phyloP scores from a whole-genome alignment of 192 early-diverging fungal genomes.

The Linnemannia schmuckeri region DNA sequence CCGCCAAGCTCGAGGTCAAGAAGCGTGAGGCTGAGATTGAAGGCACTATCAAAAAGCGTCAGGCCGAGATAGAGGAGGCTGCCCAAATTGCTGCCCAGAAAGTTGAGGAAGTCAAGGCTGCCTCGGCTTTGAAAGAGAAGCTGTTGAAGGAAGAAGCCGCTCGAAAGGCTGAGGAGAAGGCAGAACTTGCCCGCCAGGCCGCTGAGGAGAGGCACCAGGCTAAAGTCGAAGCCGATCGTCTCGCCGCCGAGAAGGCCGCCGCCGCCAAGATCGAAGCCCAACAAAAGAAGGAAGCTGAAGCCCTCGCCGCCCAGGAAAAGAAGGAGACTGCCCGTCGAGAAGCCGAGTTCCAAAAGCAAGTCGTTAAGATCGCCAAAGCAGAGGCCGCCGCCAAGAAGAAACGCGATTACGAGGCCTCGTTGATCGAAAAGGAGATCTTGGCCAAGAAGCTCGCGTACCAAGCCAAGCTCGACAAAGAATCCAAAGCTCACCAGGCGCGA shows the following conservation, averaged over 20 bases:
- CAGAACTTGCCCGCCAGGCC: background rate
- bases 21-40: background rate
- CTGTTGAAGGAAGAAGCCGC: slow-evolving; percentile 1
- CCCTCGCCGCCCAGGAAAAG: slow-evolving; percentile 4
- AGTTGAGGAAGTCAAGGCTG: slow-evolving; percentile 2
- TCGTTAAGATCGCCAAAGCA: slow-evolving; percentile 11
- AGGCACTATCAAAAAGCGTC: background rate
- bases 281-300: background rate
- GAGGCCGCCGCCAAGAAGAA: slow-evolving; percentile 9
- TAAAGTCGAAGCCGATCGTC: background rate
- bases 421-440: slow-evolving; percentile 19
- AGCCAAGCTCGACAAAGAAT: slow-evolving; percentile 14
- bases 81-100: background rate
- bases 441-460: slow-evolving; percentile 6
- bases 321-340: slow-evolving; percentile 13
- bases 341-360: background rate
- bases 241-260: slow-evolving; percentile 17
- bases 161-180: slow-evolving; percentile 12
- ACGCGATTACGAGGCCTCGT: background rate
- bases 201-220: background rate
- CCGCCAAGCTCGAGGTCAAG: background rate
- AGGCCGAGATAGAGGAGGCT: background rate
- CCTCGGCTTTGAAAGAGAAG: slow-evolving; percentile 3
- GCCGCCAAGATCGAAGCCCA: slow-evolving; percentile 6
- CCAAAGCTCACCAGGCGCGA: slow-evolving; percentile 14